phyloP scores from a whole-genome alignment of 352 stramenopile genomes.

The Globisporangium irregulare region DNA sequence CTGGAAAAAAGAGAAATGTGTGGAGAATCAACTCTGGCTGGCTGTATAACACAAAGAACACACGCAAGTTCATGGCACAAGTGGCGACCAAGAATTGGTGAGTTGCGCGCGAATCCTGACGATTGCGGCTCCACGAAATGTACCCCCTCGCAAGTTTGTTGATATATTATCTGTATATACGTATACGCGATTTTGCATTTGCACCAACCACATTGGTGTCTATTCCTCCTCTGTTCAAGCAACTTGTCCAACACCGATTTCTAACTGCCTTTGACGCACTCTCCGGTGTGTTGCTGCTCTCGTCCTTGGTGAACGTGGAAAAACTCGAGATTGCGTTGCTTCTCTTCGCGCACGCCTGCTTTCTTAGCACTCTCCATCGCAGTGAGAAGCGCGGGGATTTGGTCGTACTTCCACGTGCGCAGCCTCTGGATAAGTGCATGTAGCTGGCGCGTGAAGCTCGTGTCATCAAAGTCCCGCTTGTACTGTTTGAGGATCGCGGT shows the following conservation, averaged over 20 bases:
- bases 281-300: not conserved
- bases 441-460: conserved; percentile 39
- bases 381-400: conserved; percentile 26
- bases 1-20: not conserved
- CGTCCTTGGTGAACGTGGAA: conserved; percentile 39
- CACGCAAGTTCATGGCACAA: not conserved
- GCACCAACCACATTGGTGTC: not conserved
- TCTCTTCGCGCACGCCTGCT: conserved; percentile 41
- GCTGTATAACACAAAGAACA: not conserved
- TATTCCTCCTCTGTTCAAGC: not conserved
- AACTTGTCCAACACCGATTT: not conserved
- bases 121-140: not conserved
- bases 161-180: not conserved
- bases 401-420: conserved; percentile 36
- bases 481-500: conserved; percentile 37
- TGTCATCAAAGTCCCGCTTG: conserved; percentile 31
- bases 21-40: not conserved
- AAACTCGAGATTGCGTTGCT: conserved; percentile 69
- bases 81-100: not conserved
- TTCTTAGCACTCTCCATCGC: conserved; percentile 24
- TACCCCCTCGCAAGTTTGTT: not conserved
- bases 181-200: not conserved
- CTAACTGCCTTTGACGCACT: not conserved
- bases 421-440: conserved; percentile 24
- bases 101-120: not conserved